These are phyloP conservation scores for Rhizophagus sp. DNA, from an alignment of 192 early-diverging fungal species.

Conservation along the genomic window DNA sequence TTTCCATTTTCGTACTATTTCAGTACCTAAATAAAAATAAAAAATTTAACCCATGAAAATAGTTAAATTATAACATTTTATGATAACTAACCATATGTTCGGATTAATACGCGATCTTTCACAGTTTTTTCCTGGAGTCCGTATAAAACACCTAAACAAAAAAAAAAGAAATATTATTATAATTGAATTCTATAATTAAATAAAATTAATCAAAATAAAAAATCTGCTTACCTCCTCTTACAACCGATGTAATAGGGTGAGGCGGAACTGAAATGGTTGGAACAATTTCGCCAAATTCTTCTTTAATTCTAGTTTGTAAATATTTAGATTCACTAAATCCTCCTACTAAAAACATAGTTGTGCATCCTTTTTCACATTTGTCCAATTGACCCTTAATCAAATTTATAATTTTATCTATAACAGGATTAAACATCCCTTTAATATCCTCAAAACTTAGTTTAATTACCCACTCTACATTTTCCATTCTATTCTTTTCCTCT, in stretches of 20 bases:
- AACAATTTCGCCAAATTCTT: slow-evolving; percentile 46
- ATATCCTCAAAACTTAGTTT: not conserved
- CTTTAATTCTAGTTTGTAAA: slow-evolving; percentile 49
- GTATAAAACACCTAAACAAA: too few species aligned
- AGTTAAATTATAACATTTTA: too few species aligned
- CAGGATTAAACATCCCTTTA: slow-evolving; percentile 10
- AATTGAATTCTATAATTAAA: too few species aligned
- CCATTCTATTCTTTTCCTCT: not conserved
- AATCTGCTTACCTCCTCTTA: slow-evolving; percentile 38
- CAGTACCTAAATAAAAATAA: not conserved
- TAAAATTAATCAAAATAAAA: too few species aligned
- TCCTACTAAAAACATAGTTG: slow-evolving; percentile 53
- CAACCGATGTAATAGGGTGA: slow-evolving; percentile 46
- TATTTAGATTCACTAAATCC: slow-evolving; percentile 35
- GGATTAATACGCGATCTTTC: too few species aligned
- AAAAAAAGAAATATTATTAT: too few species aligned
- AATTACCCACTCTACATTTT: not conserved
- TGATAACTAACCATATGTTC: too few species aligned
- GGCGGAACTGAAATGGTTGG: slow-evolving; percentile 45
- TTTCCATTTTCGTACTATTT: not conserved
- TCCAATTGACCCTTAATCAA: slow-evolving; percentile 37
- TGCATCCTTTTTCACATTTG: slow-evolving; percentile 13
- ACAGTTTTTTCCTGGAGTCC: too few species aligned
- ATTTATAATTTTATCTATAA: slow-evolving; percentile 16
- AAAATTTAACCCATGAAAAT: too few species aligned